These are phyloP conservation scores for Aspergillus novoparasiticus DNA, from an alignment of 2,329 filamentous ascomycete genomes.

Conservation along the genomic window DNA sequence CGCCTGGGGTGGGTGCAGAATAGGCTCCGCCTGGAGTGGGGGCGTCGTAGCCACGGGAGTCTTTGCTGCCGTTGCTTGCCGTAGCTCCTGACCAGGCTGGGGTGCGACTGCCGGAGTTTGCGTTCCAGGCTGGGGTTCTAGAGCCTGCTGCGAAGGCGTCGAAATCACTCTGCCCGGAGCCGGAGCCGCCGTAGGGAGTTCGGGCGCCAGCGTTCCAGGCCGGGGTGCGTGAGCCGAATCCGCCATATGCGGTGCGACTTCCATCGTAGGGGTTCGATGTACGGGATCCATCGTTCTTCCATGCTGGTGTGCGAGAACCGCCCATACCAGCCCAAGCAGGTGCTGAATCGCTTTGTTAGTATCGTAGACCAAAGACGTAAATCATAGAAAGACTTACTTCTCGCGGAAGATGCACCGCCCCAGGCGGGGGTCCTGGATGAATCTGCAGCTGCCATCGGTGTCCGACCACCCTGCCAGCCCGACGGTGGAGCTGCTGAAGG, in stretches of 20 bases:
- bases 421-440: constrained; percentile 76
- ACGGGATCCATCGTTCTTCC: constrained; percentile 60
- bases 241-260: constrained; percentile 75
- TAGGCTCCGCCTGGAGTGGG: constrained; percentile 71
- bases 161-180: constrained; percentile 67
- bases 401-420: constrained; percentile 58
- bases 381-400: constrained; percentile 57
- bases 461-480: constrained; percentile 69
- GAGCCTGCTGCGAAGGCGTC: constrained; percentile 69
- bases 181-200: constrained; percentile 65
- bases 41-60: constrained; percentile 64
- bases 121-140: constrained; percentile 73
- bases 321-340: constrained; percentile 48
- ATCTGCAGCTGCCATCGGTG: constrained; percentile 63
- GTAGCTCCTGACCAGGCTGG: constrained; percentile 45
- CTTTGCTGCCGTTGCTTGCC: constrained; percentile 32
- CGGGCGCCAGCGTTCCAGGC: constrained; percentile 78
- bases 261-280: constrained; percentile 66
- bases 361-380: not conserved
- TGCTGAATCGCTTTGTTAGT: constrained; percentile 32
- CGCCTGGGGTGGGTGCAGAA: constrained; percentile 67
- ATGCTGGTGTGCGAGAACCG: constrained; percentile 54
- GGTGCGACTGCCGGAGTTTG: constrained; percentile 48
- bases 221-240: constrained; percentile 64
- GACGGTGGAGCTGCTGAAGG: constrained; percentile 49